These are phyloP conservation scores for Kodamaea sagamina DNA, from an alignment of 805 yeast genomes.

Conservation along the genomic window DNA sequence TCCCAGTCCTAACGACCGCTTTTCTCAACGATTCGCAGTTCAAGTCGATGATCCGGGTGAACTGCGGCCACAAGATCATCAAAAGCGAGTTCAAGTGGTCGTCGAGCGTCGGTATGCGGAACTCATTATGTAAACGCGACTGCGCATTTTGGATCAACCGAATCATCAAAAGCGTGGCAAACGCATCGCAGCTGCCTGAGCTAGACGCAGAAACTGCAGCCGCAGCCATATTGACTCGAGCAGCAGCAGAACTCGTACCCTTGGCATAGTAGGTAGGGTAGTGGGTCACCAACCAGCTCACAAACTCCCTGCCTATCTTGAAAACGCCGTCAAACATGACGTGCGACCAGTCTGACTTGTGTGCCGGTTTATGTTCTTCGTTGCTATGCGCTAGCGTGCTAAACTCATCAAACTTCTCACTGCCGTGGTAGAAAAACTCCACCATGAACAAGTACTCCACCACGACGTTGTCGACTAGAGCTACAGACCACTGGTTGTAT, in stretches of 20 bases:
- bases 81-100: constrained; percentile 67
- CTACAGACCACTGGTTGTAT: constrained; percentile 69
- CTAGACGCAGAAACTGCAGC: constrained; percentile 10
- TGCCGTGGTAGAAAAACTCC: constrained; percentile 63
- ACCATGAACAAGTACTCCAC: constrained; percentile 74
- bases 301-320: constrained; percentile 47
- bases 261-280: constrained; percentile 21
- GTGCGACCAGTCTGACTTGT: constrained; percentile 33
- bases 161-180: constrained; percentile 76
- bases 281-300: constrained; percentile 48
- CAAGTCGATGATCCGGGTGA: constrained; percentile 72
- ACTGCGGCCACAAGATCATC: constrained; percentile 81
- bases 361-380: constrained; percentile 4
- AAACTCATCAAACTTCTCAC: constrained; percentile 35
- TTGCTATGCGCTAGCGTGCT: constrained; percentile 9
- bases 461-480: constrained; percentile 72
- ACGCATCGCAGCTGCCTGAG: constrained; percentile 60
- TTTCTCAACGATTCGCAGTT: constrained; percentile 73
- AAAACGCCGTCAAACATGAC: constrained; percentile 40
- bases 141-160: constrained; percentile 67
- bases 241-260: constrained; percentile 20
- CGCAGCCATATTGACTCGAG: constrained; percentile 11
- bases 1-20: constrained; percentile 36
- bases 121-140: constrained; percentile 63
- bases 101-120: constrained; percentile 66